Evolutionary conservation across 768 basidiomycete species (phyloP), one percentile per base, ranked within the genome.

Genomic region (Coprinopsis cinerea): DNA sequence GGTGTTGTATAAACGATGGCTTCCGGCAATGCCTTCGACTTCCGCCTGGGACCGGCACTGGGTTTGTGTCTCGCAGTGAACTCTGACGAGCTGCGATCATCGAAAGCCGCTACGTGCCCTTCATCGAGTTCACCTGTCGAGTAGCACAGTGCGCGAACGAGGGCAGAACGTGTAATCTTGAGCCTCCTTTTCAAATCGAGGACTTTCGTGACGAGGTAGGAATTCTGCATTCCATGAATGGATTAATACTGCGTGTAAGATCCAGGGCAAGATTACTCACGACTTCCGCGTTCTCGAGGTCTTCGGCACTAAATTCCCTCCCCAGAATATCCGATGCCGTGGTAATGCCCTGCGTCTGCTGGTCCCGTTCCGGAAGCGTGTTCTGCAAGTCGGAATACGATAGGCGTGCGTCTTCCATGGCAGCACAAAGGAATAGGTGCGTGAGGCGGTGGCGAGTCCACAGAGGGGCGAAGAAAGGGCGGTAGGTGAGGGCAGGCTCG

Each of bases 371-470:
- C 14, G 59, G 51, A 17, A 82, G 60, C 1, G 56, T 61, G 14
- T 59, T 49, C 15, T 71, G 49, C 40, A 81, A 79, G 7, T 67
- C 60, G 1, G 64, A 55, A 22, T 73, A 73, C 10, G 67, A 68
- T 3, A 74, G 52, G 10, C 68, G 59, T 1, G 68, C 60, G 42
- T 67, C 48, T 3, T 60, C 57, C 4, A 74, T 53, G 15, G 71
- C 65, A 1, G 59, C 60, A 0, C 63, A 62, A 14, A 80, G 63
- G 3, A 81, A 52, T n/a, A 76, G 62, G 55, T 82, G 75, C 1
- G 78, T 63, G 15, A 82, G 47, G 1, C 68, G 71, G 53, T 83
- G 79, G 40, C 64, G 67, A 7, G 70, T 64, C 72, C 75, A 80
- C 49, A 83, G 78, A 0, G 63, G 52, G 0, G 51, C 52, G 56